Conservation (phyloP, 305 asterid genomes). For the Caryopteris hybrid region DNA sequence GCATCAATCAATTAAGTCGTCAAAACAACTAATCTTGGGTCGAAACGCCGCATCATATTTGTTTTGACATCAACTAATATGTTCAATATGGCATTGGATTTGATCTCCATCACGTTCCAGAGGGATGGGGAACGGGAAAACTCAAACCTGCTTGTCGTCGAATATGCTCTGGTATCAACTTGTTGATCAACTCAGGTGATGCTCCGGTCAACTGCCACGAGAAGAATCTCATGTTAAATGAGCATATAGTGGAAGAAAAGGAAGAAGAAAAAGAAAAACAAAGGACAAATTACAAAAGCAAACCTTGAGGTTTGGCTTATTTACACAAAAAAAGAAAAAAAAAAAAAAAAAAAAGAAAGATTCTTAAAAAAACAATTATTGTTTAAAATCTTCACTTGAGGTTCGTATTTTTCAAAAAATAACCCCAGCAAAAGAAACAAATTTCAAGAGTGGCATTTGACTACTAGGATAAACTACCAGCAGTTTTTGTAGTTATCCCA, state of each 20-base stretch:
- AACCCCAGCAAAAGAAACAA: too few species aligned
- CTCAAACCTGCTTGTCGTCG: conserved; percentile 37
- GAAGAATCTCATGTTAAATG: conserved; percentile 4
- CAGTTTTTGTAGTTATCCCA: not conserved
- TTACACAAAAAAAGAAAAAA: too few species aligned
- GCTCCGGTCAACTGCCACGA: conserved; percentile 35
- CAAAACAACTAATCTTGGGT: conserved; percentile 17
- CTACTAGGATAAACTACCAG: too few species aligned
- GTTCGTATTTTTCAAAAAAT: too few species aligned
- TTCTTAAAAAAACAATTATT: too few species aligned
- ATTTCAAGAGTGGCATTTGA: too few species aligned
- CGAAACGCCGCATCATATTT: not conserved
- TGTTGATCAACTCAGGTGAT: conserved; percentile 45
- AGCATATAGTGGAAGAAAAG: not conserved
- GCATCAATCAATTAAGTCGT: conserved; percentile 22
- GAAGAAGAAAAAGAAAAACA: not conserved
- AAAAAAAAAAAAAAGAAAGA: too few species aligned
- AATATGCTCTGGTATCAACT: conserved; percentile 49
- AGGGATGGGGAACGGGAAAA: conserved; percentile 28
- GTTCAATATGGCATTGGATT: not conserved
- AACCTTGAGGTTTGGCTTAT: too few species aligned
- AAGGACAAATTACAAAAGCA: not conserved
- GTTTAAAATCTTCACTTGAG: too few species aligned
- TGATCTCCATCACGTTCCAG: conserved; percentile 26
- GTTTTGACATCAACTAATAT: conserved; percentile 1